Conservation (phyloP, 148 eudicot genomes). For the Persicaria maculosa region DNA sequence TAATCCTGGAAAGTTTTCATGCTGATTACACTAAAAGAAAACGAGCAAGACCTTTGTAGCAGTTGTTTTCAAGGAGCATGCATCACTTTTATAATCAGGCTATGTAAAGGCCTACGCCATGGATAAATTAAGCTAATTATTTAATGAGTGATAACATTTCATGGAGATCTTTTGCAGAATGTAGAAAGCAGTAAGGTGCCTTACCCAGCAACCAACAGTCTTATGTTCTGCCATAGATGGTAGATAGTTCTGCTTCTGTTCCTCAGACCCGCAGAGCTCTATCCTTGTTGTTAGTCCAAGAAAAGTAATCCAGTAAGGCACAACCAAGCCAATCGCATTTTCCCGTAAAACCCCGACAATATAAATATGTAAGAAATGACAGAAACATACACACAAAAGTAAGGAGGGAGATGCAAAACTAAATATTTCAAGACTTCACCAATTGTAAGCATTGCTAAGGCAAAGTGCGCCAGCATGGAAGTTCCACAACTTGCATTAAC, state of each 20-base stretch:
- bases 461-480: slow-evolving; percentile 86
- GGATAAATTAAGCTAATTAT: neutral
- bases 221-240: slow-evolving; percentile 73
- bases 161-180: neutral
- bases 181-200: neutral
- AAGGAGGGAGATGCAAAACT: neutral
- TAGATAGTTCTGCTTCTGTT: slow-evolving; percentile 72
- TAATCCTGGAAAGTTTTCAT: too few relatives aligned
- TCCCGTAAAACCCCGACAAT: neutral
- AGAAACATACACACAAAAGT: too few relatives aligned
- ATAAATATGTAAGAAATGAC: neutral
- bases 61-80: slow-evolving; percentile 73
- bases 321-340: neutral
- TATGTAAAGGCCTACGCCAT: slow-evolving; percentile 75
- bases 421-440: slow-evolving; percentile 30
- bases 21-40: neutral
- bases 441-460: slow-evolving; percentile 91
- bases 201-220: slow-evolving; percentile 83
- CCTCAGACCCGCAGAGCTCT: slow-evolving; percentile 81
- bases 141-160: neutral
- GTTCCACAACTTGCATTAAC: slow-evolving; percentile 99
- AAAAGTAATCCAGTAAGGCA: slow-evolving; percentile 1
- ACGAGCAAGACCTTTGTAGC: slow-evolving; percentile 61
- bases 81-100: slow-evolving; percentile 97
- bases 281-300: slow-evolving; percentile 23